phyloP scores from a whole-genome alignment of 257 asterid species.

The Plectranthus barbatus region DNA sequence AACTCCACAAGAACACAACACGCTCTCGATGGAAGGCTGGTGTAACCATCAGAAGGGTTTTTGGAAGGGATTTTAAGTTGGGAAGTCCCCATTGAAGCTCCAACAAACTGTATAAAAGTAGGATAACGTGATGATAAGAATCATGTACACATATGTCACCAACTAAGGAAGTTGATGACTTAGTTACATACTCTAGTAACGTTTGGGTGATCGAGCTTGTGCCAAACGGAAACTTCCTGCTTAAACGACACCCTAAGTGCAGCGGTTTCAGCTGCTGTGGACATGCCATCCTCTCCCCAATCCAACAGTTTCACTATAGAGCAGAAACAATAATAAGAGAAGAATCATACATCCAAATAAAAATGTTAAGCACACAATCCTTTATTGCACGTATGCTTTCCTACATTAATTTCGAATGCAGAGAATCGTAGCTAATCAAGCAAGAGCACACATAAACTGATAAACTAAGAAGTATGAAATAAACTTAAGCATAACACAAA shows the following conservation, averaged over 20 bases:
- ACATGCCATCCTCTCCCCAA: conserved; percentile 73
- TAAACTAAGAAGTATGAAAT: too few species aligned
- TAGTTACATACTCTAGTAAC: conserved; percentile 37
- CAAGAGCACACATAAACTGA: too few species aligned
- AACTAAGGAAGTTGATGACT: neutral
- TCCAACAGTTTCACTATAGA: conserved; percentile 68
- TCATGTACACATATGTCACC: too few species aligned
- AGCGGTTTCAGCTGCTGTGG: conserved; percentile 60
- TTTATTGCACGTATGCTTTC: too few species aligned
- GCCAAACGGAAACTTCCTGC: conserved; percentile 89
- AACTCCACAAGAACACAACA: conserved; percentile 78
- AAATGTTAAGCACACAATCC: too few species aligned
- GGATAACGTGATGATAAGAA: too few species aligned
- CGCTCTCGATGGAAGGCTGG: conserved; percentile 53
- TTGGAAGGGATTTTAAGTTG: conserved; percentile 61
- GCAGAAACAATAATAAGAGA: too few species aligned
- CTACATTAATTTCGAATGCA: too few species aligned
- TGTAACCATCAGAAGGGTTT: conserved; percentile 41
- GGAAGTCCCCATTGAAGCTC: conserved; percentile 87
- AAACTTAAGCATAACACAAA: too few species aligned
- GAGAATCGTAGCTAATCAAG: too few species aligned
- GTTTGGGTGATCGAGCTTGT: conserved; percentile 75
- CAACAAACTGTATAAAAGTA: conserved; percentile 43
- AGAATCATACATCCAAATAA: too few species aligned
- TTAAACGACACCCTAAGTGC: conserved; percentile 62